Evolutionary conservation across 2,329 filamentous ascomycete genomes (phyloP).

Genomic region (Fusarium haematococcum): DNA sequence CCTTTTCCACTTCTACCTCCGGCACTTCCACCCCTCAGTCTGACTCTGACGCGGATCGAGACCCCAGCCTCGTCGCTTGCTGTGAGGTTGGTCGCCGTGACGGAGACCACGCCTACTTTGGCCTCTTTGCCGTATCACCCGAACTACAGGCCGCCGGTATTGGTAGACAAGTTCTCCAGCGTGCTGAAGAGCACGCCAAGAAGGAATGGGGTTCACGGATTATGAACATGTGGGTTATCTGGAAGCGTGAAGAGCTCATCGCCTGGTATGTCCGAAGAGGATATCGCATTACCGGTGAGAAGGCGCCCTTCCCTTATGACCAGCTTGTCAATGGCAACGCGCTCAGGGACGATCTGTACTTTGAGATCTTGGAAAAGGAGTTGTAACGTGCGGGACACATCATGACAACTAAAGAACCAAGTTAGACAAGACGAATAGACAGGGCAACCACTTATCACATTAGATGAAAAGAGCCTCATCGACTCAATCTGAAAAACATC

Average conservation of each 20-base stretch:
- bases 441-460: neutral
- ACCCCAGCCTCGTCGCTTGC: conserved; percentile 52
- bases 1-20: conserved; percentile 22
- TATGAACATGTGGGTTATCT: conserved; percentile 61
- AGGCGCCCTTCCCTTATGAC: conserved; percentile 56
- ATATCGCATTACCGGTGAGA: conserved; percentile 54
- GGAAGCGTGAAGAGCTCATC: conserved; percentile 57
- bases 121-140: conserved; percentile 61
- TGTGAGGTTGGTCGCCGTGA: conserved; percentile 54
- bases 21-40: conserved; percentile 21
- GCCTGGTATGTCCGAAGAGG: conserved; percentile 59
- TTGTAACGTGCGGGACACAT: conserved; percentile 25
- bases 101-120: conserved; percentile 55
- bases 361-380: conserved; percentile 56
- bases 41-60: conserved; percentile 30
- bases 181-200: conserved; percentile 55
- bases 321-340: conserved; percentile 51
- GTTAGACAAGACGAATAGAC: neutral
- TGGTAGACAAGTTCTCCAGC: conserved; percentile 54
- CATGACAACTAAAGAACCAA: neutral
- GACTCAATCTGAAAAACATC: too few relatives aligned
- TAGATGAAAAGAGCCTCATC: neutral
- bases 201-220: conserved; percentile 46
- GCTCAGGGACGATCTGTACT: conserved; percentile 58
- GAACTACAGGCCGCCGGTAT: conserved; percentile 57